Conservation (phyloP, 257 asterid genomes). For the Fraxinus cuspidata region DNA sequence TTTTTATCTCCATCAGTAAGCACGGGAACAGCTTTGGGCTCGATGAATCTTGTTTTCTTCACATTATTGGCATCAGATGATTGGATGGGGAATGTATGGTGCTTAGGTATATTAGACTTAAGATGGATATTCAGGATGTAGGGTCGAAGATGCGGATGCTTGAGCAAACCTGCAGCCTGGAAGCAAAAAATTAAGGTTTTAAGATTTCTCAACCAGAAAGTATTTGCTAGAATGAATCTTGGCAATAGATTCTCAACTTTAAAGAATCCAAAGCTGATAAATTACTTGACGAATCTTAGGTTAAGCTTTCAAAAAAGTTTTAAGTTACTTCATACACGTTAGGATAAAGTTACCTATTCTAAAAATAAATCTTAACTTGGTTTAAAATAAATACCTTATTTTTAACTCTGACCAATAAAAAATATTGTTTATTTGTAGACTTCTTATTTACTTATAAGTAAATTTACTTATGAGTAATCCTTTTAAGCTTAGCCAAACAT, state of each 20-base stretch:
- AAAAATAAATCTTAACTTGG: background rate
- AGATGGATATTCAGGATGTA: conserved; percentile 60
- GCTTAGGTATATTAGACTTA: conserved; percentile 55
- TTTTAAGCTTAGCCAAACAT: background rate
- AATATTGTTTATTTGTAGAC: background rate
- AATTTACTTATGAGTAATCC: background rate
- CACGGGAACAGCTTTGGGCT: conserved; percentile 37
- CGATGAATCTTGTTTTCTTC: conserved; percentile 57
- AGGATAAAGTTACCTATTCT: background rate
- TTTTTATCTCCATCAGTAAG: conserved; percentile 17
- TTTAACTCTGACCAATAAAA: background rate
- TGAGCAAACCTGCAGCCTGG: conserved; percentile 93
- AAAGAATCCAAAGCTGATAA: background rate
- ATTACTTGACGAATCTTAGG: background rate
- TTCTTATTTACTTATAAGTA: background rate
- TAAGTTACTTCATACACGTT: background rate
- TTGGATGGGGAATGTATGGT: conserved; percentile 51
- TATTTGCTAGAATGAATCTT: background rate
- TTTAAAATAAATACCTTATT: no score
- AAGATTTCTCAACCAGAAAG: background rate
- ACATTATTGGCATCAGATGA: conserved; percentile 37
- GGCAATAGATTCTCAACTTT: no score
- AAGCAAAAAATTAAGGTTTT: background rate
- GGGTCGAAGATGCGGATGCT: conserved; percentile 83
- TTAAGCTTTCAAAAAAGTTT: background rate